Percentiles rank a stretch among this genome's conserved stretches.
phyloP scores from a whole-genome alignment of 306 rosid species.

The Vachellia pachyceras region DNA sequence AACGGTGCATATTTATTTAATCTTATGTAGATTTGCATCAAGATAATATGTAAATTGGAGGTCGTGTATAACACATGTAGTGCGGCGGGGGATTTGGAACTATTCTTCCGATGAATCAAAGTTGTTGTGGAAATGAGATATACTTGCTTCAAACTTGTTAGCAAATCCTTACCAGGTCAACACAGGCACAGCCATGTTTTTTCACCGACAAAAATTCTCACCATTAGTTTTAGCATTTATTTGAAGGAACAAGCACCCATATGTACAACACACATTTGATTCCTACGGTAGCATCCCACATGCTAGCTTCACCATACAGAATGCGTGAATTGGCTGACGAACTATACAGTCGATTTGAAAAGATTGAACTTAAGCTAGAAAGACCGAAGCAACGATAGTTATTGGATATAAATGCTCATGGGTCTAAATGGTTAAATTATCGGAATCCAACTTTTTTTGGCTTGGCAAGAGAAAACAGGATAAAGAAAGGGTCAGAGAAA shows the following conservation, averaged over 20 bases:
- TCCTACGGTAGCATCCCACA: not conserved
- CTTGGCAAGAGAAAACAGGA: not conserved
- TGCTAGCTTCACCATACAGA: no score
- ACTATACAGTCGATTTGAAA: not conserved
- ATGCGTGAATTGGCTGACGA: not conserved
- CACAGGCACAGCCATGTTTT: not conserved
- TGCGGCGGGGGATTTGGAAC: not conserved
- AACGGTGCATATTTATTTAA: not conserved
- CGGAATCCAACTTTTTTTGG: not conserved
- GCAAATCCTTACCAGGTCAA: not conserved
- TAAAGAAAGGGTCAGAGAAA: not conserved
- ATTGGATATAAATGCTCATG: not conserved
- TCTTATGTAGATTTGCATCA: not conserved
- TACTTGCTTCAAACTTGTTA: not conserved
- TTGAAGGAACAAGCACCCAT: not conserved
- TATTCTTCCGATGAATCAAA: not conserved
- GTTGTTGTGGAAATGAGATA: not conserved
- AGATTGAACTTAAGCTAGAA: no score
- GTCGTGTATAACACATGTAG: not conserved
- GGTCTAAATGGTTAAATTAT: not conserved
- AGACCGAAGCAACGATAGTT: no score
- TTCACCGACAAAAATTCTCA: not conserved
- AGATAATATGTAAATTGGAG: not conserved
- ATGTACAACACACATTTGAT: not conserved
- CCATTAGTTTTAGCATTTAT: not conserved